Base-by-base conservation (phyloP, 345 rosid genomes). In the Zanthoxylum bungeanum region DNA sequence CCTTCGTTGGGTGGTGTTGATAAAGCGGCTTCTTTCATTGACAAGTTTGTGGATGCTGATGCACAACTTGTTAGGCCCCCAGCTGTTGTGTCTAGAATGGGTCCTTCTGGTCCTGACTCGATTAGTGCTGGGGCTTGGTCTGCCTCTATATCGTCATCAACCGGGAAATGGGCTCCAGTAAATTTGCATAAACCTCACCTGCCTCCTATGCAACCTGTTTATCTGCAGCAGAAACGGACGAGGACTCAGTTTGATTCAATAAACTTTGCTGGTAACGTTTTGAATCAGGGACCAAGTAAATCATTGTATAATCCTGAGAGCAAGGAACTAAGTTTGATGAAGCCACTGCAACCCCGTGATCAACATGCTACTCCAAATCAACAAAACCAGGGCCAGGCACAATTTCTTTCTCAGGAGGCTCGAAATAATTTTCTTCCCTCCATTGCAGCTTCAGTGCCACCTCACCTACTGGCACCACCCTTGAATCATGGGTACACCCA, bases 121-220 rank as follows among this genome's bases (percentile, higher is more conserved):
- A 66, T 57, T 70, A 70, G 76, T 57, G 73, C 75, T 62, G 88
- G 76, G 53, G 56, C 81, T 44, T 70, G 75, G 51, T 72, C 79
- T 7, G 60, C 73, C 72, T 52, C 44, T 73, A 58, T 71, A 33
- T 72, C 82, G 9, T 60, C 79, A 31, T 75, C 86, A 57, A 24
- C 78, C 21, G 84, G 86, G 49, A 49, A 67, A 55, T 83, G 96
- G 97, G 86, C 89, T 73, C 80, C 82, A n/a, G 63, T 79, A 58
- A 83, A 86, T 83, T 78, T 46, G 69, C 85, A 78, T 71, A 88
- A 81, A 74, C 80, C 97, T 75, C 82, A 84, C 63, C 88, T 79
- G 50, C 80, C 75, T 21, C 77, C 84, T 37, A 28, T 77, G 59
- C 82, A 82, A 70, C 77, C 85, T 66, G 78, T 68, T 71, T 86